Percentiles rank a stretch among this genome's conserved stretches.
phyloP scores from a whole-genome alignment of 306 rosid genomes.

The Datisca glomerata region DNA sequence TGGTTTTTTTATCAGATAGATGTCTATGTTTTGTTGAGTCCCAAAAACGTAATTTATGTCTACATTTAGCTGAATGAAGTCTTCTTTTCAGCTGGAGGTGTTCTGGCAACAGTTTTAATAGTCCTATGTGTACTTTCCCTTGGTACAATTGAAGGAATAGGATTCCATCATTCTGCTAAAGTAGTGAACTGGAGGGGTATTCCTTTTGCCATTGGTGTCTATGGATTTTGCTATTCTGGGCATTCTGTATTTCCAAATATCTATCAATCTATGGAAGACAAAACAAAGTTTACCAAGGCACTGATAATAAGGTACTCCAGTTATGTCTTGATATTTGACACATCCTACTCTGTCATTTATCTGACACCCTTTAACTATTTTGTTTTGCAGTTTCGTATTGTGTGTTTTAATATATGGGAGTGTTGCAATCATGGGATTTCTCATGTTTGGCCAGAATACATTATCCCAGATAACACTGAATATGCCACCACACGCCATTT shows the following conservation, averaged over 20 bases:
- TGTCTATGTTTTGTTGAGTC: too few species aligned
- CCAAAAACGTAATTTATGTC: too few species aligned
- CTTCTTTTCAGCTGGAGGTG: constrained; percentile 62
- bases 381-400: constrained; percentile 42
- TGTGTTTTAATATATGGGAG: constrained; percentile 46
- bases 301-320: constrained; percentile 28
- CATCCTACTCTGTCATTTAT: constrained; percentile 3
- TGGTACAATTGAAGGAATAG: constrained; percentile 50
- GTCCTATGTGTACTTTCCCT: constrained; percentile 32
- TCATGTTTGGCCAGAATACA: constrained; percentile 57
- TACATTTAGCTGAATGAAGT: too few species aligned
- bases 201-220: constrained; percentile 69
- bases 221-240: constrained; percentile 76
- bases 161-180: constrained; percentile 41
- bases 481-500: constrained; percentile 40
- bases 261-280: constrained; percentile 81
- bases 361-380: constrained; percentile 9
- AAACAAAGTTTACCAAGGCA: constrained; percentile 43
- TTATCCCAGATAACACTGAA: constrained; percentile 66
- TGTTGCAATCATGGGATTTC: constrained; percentile 53
- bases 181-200: constrained; percentile 51
- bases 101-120: constrained; percentile 37
- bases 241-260: constrained; percentile 77
- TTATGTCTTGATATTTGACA: not conserved
- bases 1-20: too few species aligned